Evolutionary conservation across 176 grass and related monocot species (phyloP), one percentile per base, ranked within the genome.

Genomic region (Juncus effusus): DNA sequence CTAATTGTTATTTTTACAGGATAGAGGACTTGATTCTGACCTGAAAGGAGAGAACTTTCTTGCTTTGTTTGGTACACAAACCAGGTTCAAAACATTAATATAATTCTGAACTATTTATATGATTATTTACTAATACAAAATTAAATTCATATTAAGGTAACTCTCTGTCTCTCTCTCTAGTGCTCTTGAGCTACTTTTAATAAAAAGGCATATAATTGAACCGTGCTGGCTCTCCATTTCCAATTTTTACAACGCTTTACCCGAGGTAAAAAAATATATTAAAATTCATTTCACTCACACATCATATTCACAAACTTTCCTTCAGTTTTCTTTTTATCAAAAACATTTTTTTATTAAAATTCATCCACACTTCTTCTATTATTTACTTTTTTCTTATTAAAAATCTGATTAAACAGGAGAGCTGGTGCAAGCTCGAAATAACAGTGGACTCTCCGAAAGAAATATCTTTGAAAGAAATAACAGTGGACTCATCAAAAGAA

Each of bases 361-460:
- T 28, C 19, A 28, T 28, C 19, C 19, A 28, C 19, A 28, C 19
- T 28, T 28, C 19, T 28, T 28, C 19, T 28, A 28, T 28, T 28
- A 28, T 28, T 28, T 28, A 28, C 19, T 28, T 28, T 28, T 28
- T 28, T 28, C 19, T 28, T 28, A 28, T 28, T 28, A 28, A 28
- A 28, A 28, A 28, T 28, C 19, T 28, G 0, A 28, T 28, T 28
- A 28, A 28, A 82, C 78, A 99, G 94, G 85, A 89, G 62, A 99
- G 94, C 81, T 99, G 94, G 94, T 99, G 89, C 67, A 99, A 93
- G 70, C 87, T 84, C 87, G 94, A 99, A 75, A 67, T 99, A 73
- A 73, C 65, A 59, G 83, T 99, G 63, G 76, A 93, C 75, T 90
- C 68, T 54, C 89, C 89, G 52, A 99, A 99, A 74, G 83, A 99